These are phyloP conservation scores for Cucurbita ficifolia DNA, from an alignment of 306 rosid genomes.

Conservation along the genomic window DNA sequence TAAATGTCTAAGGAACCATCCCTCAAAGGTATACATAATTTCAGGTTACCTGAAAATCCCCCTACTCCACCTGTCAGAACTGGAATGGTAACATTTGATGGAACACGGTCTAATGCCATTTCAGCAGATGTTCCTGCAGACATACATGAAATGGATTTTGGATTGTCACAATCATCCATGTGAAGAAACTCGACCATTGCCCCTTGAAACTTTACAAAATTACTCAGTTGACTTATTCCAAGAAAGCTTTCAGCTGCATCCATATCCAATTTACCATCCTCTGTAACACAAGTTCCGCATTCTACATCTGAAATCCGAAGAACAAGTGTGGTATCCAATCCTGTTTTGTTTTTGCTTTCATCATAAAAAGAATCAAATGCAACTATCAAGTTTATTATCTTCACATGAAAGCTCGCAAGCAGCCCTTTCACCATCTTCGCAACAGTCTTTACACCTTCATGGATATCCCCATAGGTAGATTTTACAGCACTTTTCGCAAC, in stretches of 20 bases:
- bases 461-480: constrained; percentile 52
- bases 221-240: constrained; percentile 67
- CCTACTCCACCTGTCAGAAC: constrained; percentile 55
- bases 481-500: constrained; percentile 25
- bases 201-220: constrained; percentile 74
- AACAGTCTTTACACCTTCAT: constrained; percentile 85
- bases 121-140: constrained; percentile 24
- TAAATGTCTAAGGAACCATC: constrained; percentile 79
- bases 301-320: constrained; percentile 64
- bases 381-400: constrained; percentile 44
- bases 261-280: constrained; percentile 35
- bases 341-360: constrained; percentile 17
- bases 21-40: constrained; percentile 82
- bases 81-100: constrained; percentile 35
- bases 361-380: constrained; percentile 65
- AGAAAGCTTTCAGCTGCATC: constrained; percentile 44
- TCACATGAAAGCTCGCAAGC: constrained; percentile 76
- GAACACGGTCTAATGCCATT: constrained; percentile 15
- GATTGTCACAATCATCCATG: constrained; percentile 28
- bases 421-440: constrained; percentile 78
- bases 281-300: constrained; percentile 78
- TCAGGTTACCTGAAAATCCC: constrained; percentile 80
- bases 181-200: constrained; percentile 58
- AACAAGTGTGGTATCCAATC: constrained; percentile 32
- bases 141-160: constrained; percentile 12